These are phyloP conservation scores for Xerocomus potaroensis DNA, from an alignment of 768 basidiomycete genomes.

Conservation along the genomic window DNA sequence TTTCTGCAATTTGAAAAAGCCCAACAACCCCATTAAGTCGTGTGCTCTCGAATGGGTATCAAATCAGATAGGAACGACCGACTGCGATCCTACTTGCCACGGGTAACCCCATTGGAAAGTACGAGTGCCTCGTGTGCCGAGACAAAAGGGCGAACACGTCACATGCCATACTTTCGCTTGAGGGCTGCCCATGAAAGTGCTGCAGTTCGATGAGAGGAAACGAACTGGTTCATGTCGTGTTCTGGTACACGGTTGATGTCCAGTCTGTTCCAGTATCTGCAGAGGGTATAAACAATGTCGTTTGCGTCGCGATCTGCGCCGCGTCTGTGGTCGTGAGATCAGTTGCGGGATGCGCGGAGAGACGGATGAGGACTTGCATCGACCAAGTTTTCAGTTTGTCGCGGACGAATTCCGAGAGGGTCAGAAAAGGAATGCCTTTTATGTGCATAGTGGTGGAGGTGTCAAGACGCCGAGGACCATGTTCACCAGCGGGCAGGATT, in stretches of 20 bases:
- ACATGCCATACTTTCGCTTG: slow-evolving; percentile 69
- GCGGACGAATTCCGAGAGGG: slow-evolving; percentile 81
- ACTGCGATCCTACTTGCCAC: slow-evolving; percentile 1
- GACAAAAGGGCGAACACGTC: slow-evolving; percentile 9
- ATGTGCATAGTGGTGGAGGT: slow-evolving; percentile 61
- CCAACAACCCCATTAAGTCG: slow-evolving; percentile 16
- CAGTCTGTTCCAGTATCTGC: slow-evolving; percentile 75
- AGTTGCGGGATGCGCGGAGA: slow-evolving; percentile 10
- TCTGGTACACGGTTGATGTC: slow-evolving; percentile 86
- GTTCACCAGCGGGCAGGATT: slow-evolving; percentile 77
- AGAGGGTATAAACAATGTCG: slow-evolving; percentile 68
- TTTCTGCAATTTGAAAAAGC: slow-evolving; percentile 15
- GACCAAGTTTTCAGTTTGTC: slow-evolving; percentile 83
- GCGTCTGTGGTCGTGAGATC: slow-evolving; percentile 43
- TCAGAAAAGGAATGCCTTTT: slow-evolving; percentile 73
- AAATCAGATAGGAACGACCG: slow-evolving; percentile 27
- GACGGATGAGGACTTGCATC: slow-evolving; percentile 46
- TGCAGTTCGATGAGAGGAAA: slow-evolving; percentile 52
- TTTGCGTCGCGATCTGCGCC: slow-evolving; percentile 69
- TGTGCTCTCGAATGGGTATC: slow-evolving; percentile 19
- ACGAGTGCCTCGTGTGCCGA: slow-evolving; percentile 1
- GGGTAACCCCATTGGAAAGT: not conserved
- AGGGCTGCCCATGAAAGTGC: slow-evolving; percentile 72
- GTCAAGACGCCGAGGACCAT: slow-evolving; percentile 73
- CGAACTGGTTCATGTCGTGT: slow-evolving; percentile 79